These are phyloP conservation scores for Chlamydomonas asymmetrica DNA, from an alignment of 139 green algal genomes.

Conservation along the genomic window DNA sequence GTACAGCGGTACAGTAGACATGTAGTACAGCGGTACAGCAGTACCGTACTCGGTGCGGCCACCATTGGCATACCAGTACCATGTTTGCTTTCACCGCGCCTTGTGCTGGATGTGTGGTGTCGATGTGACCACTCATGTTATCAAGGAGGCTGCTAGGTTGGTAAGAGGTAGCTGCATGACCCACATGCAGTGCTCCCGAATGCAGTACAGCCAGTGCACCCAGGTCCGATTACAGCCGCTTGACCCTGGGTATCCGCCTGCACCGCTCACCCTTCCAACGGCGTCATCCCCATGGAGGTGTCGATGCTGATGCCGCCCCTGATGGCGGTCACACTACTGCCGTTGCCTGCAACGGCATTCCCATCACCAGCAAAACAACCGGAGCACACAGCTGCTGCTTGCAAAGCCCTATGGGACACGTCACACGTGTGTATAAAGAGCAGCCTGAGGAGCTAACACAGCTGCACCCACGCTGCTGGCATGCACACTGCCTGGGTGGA, in stretches of 20 bases:
- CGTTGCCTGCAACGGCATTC: slow-evolving; percentile 71
- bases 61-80: no score
- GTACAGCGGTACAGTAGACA: no score
- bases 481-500: no score
- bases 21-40: no score
- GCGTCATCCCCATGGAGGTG: slow-evolving; percentile 86
- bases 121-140: neutral
- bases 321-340: slow-evolving; percentile 77
- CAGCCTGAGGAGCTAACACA: no score
- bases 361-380: no score
- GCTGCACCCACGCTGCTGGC: no score
- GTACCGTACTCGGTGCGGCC: no score
- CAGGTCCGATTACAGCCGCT: neutral
- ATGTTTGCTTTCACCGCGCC: no score
- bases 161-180: neutral
- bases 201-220: slow-evolving; percentile 32
- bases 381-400: no score
- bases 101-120: neutral
- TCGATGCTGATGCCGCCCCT: slow-evolving; percentile 71
- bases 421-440: no score
- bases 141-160: neutral
- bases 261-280: slow-evolving; percentile 68
- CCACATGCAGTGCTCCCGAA: slow-evolving; percentile 23
- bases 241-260: neutral
- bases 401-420: no score